phyloP scores from a whole-genome alignment of 1,139 yeast species.

The Scheffersomyces insectosa region DNA sequence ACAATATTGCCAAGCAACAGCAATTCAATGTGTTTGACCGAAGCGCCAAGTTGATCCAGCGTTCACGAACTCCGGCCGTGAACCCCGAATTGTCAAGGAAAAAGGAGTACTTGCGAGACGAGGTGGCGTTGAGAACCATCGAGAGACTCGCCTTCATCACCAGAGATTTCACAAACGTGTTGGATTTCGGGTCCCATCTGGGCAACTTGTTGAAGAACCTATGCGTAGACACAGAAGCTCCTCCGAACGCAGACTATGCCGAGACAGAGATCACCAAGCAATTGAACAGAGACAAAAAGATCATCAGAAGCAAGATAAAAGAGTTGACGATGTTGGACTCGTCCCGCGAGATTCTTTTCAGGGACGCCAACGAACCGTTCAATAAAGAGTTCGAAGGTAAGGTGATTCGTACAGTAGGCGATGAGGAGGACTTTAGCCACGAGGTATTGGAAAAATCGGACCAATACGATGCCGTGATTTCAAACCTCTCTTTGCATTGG shows the following conservation, averaged over 20 bases:
- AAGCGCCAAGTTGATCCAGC: slow-evolving; percentile 56
- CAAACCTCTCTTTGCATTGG: slow-evolving; percentile 82
- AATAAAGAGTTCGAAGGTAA: slow-evolving; percentile 45
- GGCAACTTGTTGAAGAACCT: slow-evolving; percentile 54
- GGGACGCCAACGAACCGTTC: slow-evolving; percentile 41
- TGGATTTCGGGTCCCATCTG: slow-evolving; percentile 75
- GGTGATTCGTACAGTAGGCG: slow-evolving; percentile 53
- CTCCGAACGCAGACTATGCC: slow-evolving; percentile 29
- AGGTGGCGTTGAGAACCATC: slow-evolving; percentile 69
- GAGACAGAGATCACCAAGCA: slow-evolving; percentile 33
- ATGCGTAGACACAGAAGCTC: slow-evolving; percentile 30
- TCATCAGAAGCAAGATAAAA: slow-evolving; percentile 53
- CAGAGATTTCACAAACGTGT: slow-evolving; percentile 56
- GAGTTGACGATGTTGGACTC: slow-evolving; percentile 71
- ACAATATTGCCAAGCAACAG: slow-evolving; percentile 18
- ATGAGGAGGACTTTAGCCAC: slow-evolving; percentile 63
- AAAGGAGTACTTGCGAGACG: slow-evolving; percentile 77
- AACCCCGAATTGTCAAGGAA: slow-evolving; percentile 49
- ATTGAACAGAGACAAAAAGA: slow-evolving; percentile 52
- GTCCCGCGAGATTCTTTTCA: slow-evolving; percentile 49
- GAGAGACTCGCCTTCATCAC: slow-evolving; percentile 77
- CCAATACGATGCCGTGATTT: slow-evolving; percentile 69
- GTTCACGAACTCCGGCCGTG: slow-evolving; percentile 51
- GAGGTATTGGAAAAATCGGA: slow-evolving; percentile 37
- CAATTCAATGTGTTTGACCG: slow-evolving; percentile 69